These are phyloP conservation scores for Claviceps pusilla DNA, from an alignment of 2,329 filamentous ascomycete genomes.

Conservation along the genomic window DNA sequence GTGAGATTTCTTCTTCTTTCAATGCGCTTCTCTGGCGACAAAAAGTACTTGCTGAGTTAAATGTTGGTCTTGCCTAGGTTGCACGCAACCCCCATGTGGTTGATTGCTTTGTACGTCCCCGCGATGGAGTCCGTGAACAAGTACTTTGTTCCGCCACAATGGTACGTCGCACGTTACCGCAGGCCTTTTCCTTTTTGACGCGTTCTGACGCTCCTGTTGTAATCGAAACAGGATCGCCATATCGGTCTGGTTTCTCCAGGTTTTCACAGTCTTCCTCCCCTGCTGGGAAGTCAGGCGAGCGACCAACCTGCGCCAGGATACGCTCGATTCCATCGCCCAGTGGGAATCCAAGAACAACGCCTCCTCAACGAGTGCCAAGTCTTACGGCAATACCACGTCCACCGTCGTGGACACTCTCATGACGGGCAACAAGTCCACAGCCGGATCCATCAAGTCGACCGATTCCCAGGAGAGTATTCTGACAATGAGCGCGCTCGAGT, in stretches of 20 bases:
- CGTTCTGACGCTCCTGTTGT: not conserved
- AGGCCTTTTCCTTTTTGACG: not conserved
- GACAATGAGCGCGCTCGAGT: slow-evolving; percentile 47
- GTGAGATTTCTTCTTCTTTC: too few relatives aligned
- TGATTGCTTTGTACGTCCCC: slow-evolving; percentile 38
- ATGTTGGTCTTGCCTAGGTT: slow-evolving; percentile 23
- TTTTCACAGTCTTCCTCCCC: slow-evolving; percentile 47
- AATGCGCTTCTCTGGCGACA: too few relatives aligned
- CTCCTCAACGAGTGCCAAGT: slow-evolving; percentile 8
- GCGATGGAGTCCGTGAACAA: slow-evolving; percentile 21
- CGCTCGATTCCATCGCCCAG: slow-evolving; percentile 27
- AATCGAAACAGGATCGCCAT: slow-evolving; percentile 22
- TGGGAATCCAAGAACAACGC: slow-evolving; percentile 26
- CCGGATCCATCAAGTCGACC: slow-evolving; percentile 6
- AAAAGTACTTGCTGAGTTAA: not conserved
- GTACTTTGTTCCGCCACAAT: slow-evolving; percentile 42
- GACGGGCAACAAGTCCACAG: slow-evolving; percentile 16
- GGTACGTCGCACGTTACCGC: slow-evolving; percentile 24
- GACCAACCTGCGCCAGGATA: slow-evolving; percentile 25
- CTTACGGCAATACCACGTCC: slow-evolving; percentile 8
- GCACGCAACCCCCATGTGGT: slow-evolving; percentile 49
- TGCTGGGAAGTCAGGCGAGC: slow-evolving; percentile 39
- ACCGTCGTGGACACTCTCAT: slow-evolving; percentile 15
- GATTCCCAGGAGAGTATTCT: slow-evolving; percentile 28
- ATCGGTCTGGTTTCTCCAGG: slow-evolving; percentile 44